Conservation (phyloP, 2,329 filamentous ascomycete species). For the Rutstroemia sydowiana region DNA sequence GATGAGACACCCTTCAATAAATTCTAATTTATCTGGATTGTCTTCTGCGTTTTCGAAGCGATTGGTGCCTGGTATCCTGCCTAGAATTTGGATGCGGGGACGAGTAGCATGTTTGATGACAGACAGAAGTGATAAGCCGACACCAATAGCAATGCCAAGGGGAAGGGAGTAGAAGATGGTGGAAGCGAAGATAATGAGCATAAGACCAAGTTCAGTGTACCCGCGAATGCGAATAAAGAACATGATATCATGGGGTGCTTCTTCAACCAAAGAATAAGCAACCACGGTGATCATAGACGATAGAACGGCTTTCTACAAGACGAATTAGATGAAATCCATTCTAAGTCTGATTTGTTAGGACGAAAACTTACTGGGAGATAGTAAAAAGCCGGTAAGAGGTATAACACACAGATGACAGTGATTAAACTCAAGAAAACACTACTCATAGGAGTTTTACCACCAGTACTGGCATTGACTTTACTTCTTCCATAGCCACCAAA, state of each 20-base stretch:
- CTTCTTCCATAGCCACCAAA: constrained; percentile 96
- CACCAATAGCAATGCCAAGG: constrained; percentile 86
- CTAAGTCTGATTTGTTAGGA: not conserved
- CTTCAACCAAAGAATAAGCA: constrained; percentile 88
- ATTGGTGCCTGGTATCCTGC: constrained; percentile 75
- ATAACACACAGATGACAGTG: constrained; percentile 71
- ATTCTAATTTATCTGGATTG: constrained; percentile 68
- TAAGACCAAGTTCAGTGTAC: constrained; percentile 78
- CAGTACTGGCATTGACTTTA: constrained; percentile 90
- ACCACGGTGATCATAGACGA: constrained; percentile 94
- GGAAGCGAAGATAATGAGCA: constrained; percentile 81
- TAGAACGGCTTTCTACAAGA: constrained; percentile 76
- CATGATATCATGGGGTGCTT: constrained; percentile 82
- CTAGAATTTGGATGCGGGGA: constrained; percentile 91
- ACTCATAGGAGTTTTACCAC: constrained; percentile 88
- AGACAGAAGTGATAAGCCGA: constrained; percentile 81
- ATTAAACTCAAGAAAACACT: constrained; percentile 80
- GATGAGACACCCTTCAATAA: constrained; percentile 86
- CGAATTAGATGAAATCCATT: constrained; percentile 9
- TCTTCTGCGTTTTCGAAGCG: constrained; percentile 80
- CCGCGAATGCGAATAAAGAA: constrained; percentile 86
- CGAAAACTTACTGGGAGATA: constrained; percentile 72
- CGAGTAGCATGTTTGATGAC: constrained; percentile 87
- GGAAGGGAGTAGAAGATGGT: constrained; percentile 95
- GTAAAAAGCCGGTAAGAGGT: constrained; percentile 85